phyloP scores from a whole-genome alignment of 495 filamentous ascomycete species.

The Lasiosphaeria miniovina region DNA sequence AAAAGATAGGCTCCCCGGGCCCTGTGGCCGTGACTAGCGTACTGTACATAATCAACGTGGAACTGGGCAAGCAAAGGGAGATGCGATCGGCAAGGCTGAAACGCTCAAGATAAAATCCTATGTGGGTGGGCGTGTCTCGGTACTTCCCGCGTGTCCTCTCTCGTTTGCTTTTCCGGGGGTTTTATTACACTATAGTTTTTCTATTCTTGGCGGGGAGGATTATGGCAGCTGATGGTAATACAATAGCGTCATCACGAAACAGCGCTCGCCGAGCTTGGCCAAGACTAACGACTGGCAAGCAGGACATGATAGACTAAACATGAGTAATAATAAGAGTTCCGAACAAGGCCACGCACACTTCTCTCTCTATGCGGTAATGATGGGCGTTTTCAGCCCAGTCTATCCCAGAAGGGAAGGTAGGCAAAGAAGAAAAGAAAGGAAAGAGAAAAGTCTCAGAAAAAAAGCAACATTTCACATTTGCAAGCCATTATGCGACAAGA shows the following conservation, averaged over 20 bases:
- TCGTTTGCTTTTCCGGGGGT: no score
- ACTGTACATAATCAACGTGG: neutral
- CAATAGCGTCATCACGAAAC: neutral
- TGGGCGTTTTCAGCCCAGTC: no score
- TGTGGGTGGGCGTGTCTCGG: neutral
- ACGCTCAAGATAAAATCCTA: neutral
- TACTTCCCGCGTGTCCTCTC: neutral
- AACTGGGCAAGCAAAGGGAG: neutral
- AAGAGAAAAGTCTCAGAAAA: neutral
- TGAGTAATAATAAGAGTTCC: neutral
- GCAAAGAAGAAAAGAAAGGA: neutral
- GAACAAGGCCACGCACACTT: neutral
- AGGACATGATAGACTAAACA: neutral
- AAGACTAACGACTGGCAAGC: neutral
- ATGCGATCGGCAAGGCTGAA: constrained; percentile 1
- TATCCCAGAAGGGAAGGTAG: no score
- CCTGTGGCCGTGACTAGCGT: no score
- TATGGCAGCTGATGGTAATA: neutral
- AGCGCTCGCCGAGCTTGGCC: neutral
- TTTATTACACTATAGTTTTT: neutral
- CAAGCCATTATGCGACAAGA: neutral
- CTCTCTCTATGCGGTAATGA: no score
- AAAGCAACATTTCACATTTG: neutral
- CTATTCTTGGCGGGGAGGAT: neutral
- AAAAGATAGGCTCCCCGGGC: no score